Evolutionary conservation across 2,329 filamentous ascomycete genomes (phyloP).

Genomic region (Venturiaceae sp.): DNA sequence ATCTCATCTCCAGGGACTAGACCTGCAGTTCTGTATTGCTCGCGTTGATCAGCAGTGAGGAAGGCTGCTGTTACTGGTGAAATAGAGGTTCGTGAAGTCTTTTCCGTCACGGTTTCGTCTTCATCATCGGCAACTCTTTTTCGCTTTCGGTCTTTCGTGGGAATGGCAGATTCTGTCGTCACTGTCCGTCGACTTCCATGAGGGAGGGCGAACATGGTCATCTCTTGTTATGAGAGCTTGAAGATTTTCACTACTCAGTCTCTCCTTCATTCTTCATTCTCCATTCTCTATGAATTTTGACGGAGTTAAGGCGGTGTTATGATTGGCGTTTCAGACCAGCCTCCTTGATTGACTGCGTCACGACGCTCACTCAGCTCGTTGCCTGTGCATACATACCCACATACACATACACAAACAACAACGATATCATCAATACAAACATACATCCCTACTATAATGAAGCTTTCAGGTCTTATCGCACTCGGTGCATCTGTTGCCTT

Average conservation of each 20-base stretch:
- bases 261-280: too few species aligned
- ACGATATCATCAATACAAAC: background rate
- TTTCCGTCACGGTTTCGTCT: background rate
- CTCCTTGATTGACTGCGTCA: background rate
- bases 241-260: too few species aligned
- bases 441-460: background rate
- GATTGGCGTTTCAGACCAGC: too few species aligned
- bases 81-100: background rate
- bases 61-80: background rate
- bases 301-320: too few species aligned
- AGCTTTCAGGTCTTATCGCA: background rate
- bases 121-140: background rate
- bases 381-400: background rate
- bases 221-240: too few species aligned
- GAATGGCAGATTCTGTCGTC: background rate
- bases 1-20: slow-evolving; percentile 26
- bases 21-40: slow-evolving; percentile 20
- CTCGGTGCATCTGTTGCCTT: background rate
- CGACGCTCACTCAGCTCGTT: background rate
- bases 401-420: background rate
- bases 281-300: too few species aligned
- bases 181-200: background rate
- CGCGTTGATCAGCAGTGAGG: slow-evolving; percentile 1
- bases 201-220: background rate
- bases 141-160: background rate